phyloP scores from a whole-genome alignment of 352 stramenopile genomes.

The Phytophthora hibernalis region DNA sequence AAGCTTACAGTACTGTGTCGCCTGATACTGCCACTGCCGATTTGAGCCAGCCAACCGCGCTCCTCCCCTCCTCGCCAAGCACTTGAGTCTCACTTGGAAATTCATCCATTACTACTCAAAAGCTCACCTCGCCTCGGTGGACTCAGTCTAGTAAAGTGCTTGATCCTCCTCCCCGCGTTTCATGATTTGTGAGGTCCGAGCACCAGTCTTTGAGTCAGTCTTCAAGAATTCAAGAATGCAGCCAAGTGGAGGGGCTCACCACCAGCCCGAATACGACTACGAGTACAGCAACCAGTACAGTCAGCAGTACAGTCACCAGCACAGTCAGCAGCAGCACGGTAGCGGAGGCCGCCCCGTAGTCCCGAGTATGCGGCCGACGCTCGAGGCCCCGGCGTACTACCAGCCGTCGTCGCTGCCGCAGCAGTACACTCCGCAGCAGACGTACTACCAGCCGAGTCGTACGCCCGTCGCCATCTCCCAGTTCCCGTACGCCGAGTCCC shows the following conservation, averaged over 20 bases:
- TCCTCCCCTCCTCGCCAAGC: constrained; percentile 10
- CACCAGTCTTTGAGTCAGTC: constrained; percentile 40
- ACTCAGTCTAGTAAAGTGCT: neutral
- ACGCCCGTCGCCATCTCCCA: constrained; percentile 42
- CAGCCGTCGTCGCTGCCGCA: constrained; percentile 27
- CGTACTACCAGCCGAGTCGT: constrained; percentile 39
- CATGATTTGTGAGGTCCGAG: constrained; percentile 45
- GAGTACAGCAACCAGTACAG: constrained; percentile 36
- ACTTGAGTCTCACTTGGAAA: constrained; percentile 49
- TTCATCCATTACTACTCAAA: constrained; percentile 44
- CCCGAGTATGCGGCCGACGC: constrained; percentile 32
- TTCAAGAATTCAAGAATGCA: constrained; percentile 52
- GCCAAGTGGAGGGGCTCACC: constrained; percentile 30
- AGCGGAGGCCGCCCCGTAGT: constrained; percentile 20
- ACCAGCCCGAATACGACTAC: constrained; percentile 35
- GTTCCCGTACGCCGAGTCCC: constrained; percentile 41
- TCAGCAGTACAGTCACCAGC: constrained; percentile 33
- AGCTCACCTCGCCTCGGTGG: constrained; percentile 4
- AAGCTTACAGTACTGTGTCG: constrained; percentile 26
- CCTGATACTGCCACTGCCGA: constrained; percentile 36
- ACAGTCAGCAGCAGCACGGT: constrained; percentile 15
- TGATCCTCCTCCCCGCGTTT: constrained; percentile 14
- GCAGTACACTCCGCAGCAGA: constrained; percentile 38
- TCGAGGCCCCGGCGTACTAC: constrained; percentile 37
- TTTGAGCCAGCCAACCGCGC: constrained; percentile 37